phyloP scores from a whole-genome alignment of 176 grass and related monocot genomes.

The Luzula sylvatica region DNA sequence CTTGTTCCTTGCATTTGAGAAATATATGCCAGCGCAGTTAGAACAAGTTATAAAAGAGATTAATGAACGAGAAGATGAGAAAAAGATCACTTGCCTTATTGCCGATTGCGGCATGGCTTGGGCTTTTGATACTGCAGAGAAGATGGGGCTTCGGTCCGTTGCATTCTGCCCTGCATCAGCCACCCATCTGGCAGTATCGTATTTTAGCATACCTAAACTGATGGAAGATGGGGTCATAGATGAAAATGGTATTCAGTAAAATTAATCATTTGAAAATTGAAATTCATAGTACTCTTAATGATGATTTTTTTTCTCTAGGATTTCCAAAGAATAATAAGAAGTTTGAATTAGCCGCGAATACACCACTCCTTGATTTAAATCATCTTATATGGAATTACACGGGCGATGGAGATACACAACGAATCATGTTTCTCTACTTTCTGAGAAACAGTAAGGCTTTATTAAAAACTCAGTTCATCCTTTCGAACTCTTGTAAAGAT shows the following conservation, averaged over 20 bases:
- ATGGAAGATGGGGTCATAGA: constrained; percentile 35
- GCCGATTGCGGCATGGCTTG: constrained; percentile 37
- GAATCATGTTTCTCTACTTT: neutral
- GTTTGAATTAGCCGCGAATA: neutral
- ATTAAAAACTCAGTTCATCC: constrained; percentile 6
- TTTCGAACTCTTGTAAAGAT: constrained; percentile 58
- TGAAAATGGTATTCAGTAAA: constrained; percentile 26
- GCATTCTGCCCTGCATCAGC: constrained; percentile 34
- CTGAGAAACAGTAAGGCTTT: constrained; percentile 12
- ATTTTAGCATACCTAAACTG: constrained; percentile 35
- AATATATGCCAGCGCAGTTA: constrained; percentile 19
- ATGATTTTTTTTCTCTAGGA: neutral
- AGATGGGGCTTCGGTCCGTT: constrained; percentile 22
- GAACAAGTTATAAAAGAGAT: constrained; percentile 17
- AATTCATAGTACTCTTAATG: neutral
- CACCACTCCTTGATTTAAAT: neutral
- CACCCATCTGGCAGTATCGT: constrained; percentile 18
- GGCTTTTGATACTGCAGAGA: constrained; percentile 21
- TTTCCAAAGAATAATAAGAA: neutral
- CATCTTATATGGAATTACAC: constrained; percentile 18
- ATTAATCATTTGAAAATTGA: no score
- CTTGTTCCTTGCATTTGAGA: neutral
- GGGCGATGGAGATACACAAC: neutral
- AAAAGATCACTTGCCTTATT: constrained; percentile 35
- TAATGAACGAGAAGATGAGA: constrained; percentile 8